A percentile compares a stretch with the other conserved stretches of the same genome.
Evolutionary conservation across 1,139 yeast genomes (phyloP).

Genomic region (Kodamaea arcana): DNA sequence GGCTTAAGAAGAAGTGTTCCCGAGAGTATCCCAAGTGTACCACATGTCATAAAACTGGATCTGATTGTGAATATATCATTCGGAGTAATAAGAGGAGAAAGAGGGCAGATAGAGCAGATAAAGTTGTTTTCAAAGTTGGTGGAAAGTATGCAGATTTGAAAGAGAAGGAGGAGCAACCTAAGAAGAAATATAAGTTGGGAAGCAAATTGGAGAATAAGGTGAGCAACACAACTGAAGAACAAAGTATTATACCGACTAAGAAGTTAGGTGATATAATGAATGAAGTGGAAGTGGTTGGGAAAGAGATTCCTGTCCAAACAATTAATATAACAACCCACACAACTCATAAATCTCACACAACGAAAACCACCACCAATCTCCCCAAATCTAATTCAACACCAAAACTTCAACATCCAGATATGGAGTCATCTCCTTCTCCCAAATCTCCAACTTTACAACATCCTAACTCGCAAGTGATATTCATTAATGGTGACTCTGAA

Average conservation of each 20-base stretch:
- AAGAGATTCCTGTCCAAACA: neutral
- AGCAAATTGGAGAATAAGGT: no score
- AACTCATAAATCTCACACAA: neutral
- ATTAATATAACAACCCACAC: neutral
- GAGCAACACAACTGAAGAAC: no score
- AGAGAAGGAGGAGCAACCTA: neutral
- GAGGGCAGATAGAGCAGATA: constrained; percentile 2
- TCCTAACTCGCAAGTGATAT: neutral
- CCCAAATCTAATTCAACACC: neutral
- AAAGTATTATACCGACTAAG: neutral
- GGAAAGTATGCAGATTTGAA: neutral
- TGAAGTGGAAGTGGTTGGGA: neutral
- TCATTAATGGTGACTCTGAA: neutral
- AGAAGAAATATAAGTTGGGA: no score
- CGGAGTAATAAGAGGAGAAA: constrained; percentile 27
- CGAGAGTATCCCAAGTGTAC: constrained; percentile 36
- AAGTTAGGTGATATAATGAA: neutral
- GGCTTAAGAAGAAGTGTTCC: constrained; percentile 42
- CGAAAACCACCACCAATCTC: neutral
- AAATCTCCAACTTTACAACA: neutral
- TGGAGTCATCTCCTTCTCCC: neutral
- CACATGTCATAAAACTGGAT: constrained; percentile 32
- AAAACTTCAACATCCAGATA: neutral
- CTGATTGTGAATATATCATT: constrained; percentile 37
- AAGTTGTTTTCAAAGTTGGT: neutral